A percentile compares a stretch with the other conserved stretches of the same genome.
Conservation (phyloP, 2,329 filamentous ascomycete genomes). For the Claviceps maximensis region DNA sequence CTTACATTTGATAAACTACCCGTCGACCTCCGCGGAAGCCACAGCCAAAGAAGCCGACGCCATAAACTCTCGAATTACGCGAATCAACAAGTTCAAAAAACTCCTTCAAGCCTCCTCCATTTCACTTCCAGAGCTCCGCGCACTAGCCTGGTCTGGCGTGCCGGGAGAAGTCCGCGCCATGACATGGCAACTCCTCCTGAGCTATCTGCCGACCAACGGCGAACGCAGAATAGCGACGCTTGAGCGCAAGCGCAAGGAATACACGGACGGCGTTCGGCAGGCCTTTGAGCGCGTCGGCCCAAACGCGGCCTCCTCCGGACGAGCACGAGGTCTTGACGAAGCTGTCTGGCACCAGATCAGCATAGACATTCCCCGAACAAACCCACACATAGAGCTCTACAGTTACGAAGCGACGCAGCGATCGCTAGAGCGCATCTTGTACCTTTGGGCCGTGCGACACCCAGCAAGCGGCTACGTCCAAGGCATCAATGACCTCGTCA, state of each 20-base stretch:
- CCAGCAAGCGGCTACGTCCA: constrained; percentile 96
- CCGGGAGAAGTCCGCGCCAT: constrained; percentile 93
- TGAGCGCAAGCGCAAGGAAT: constrained; percentile 91
- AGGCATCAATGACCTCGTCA: constrained; percentile 95
- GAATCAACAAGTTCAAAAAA: constrained; percentile 98
- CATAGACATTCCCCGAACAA: constrained; percentile 92
- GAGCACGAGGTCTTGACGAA: constrained; percentile 67
- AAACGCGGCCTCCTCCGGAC: constrained; percentile 25
- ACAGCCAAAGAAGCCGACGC: constrained; percentile 73
- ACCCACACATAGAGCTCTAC: constrained; percentile 90
- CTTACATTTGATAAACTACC: constrained; percentile 84
- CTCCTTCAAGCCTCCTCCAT: constrained; percentile 88
- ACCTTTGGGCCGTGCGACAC: constrained; percentile 95
- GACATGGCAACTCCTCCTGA: constrained; percentile 95
- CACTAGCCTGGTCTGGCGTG: constrained; percentile 85
- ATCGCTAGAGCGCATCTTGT: constrained; percentile 86
- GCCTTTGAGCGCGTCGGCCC: constrained; percentile 53
- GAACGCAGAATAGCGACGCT: constrained; percentile 81
- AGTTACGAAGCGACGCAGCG: constrained; percentile 91
- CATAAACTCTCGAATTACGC: constrained; percentile 73
- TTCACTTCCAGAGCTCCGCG: constrained; percentile 66
- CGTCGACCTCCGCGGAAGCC: constrained; percentile 58
- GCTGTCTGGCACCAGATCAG: constrained; percentile 99
- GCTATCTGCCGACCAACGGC: constrained; percentile 92
- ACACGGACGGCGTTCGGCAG: constrained; percentile 77